These are phyloP conservation scores for Botryosphaeria dothidea DNA, from an alignment of 2,329 filamentous ascomycete species.

Conservation along the genomic window DNA sequence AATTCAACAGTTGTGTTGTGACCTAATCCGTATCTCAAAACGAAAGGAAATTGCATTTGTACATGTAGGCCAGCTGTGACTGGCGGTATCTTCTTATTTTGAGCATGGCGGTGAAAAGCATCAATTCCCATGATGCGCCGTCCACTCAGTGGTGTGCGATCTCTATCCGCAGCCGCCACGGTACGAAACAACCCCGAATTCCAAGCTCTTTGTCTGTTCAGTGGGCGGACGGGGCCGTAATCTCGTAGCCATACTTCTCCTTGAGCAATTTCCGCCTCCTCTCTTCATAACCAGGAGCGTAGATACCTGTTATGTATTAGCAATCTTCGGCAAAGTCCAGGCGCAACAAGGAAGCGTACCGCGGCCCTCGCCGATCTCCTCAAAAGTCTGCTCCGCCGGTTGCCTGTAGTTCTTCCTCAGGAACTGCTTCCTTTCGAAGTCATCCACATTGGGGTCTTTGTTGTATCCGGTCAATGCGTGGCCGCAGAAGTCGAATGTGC, in stretches of 20 bases:
- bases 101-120: not conserved
- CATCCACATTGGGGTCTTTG: slow-evolving; percentile 62
- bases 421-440: slow-evolving; percentile 75
- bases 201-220: not conserved
- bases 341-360: slow-evolving; percentile 53
- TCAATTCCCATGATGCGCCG: not conserved
- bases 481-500: slow-evolving; percentile 68
- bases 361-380: slow-evolving; percentile 82
- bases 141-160: not conserved
- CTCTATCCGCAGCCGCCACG: not conserved
- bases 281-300: slow-evolving; percentile 80
- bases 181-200: not conserved
- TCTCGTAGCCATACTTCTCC: slow-evolving; percentile 85
- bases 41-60: slow-evolving; percentile 12
- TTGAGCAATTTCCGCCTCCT: slow-evolving; percentile 77
- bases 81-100: slow-evolving; percentile 12
- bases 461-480: slow-evolving; percentile 59
- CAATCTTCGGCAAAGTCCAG: not conserved
- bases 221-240: slow-evolving; percentile 41
- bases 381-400: slow-evolving; percentile 76
- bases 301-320: slow-evolving; percentile 62
- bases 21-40: not conserved
- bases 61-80: slow-evolving; percentile 6
- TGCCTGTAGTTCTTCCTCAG: slow-evolving; percentile 72
- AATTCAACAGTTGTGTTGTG: too few species aligned